Base-by-base conservation (phyloP, 208 protist genomes). In the Trypanosoma platydactyli region DNA sequence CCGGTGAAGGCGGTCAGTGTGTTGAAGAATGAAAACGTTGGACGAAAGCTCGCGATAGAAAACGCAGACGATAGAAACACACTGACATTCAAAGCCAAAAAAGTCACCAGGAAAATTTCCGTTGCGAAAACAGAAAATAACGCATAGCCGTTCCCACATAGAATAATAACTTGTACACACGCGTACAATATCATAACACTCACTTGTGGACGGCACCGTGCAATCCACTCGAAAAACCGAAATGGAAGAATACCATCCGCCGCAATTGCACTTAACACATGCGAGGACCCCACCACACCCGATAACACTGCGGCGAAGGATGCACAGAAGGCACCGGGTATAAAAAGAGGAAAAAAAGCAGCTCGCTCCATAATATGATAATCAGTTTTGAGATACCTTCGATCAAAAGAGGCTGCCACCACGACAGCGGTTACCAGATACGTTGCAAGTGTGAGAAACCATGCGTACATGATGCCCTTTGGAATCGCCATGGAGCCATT, bases 401-500 rank as follows among this genome's bases (percentile, higher is more conserved):
- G 48, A 0, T 61, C 58, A 41, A 86, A 51, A 15, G 53, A 52
- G n/a, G 61, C 59, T 2, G 45, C 84, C n/a, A 89, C 27, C n/a
- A 80, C 18, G 16, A 54, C 44, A 13, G 80, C 38, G 6, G 83
- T 58, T 13, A 58, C 30, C 9, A 85, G 11, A 50, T 93, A 92
- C 3, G 86, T 44, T 18, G 77, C 38, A 3, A 60, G 61, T 5
- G 81, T 54, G 6, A 77, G 51, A 29, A 58, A 18, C 7, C 91
- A 58, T 24, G 88, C 81, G 0, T 48, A 71, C 13, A 90, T 48
- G 11, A 83, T 94, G 13, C 86, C 83, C 1, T 44, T 29, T 20
- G 86, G 86, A 68, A 95, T 95, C 22, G 49, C 58, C 24, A 59
- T 24, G n/a, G 49, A 22, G 24, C 84, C 71, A 51, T 95, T 62